phyloP scores from a whole-genome alignment of 2,329 filamentous ascomycete genomes.

The Penicillium oxalicum region DNA sequence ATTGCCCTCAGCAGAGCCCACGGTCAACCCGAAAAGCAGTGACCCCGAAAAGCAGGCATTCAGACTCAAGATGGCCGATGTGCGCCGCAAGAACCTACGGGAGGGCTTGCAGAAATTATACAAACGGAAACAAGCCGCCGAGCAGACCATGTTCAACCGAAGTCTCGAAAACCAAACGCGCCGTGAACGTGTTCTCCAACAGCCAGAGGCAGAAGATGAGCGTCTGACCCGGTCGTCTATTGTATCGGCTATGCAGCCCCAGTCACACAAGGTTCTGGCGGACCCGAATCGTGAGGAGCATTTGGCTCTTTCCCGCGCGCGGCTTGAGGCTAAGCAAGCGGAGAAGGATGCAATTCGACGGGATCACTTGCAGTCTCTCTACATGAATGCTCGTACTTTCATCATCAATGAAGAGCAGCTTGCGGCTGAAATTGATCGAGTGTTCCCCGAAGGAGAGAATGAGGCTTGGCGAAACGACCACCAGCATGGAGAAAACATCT shows the following conservation, averaged over 20 bases:
- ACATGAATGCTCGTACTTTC: slow-evolving; percentile 80
- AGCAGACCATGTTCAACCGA: slow-evolving; percentile 32
- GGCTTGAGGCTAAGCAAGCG: slow-evolving; percentile 41
- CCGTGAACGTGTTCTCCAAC: slow-evolving; percentile 49
- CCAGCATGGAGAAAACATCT: slow-evolving; percentile 44
- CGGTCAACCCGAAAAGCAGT: slow-evolving; percentile 32
- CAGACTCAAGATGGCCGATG: slow-evolving; percentile 67
- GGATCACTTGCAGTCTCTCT: slow-evolving; percentile 75
- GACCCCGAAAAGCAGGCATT: slow-evolving; percentile 53
- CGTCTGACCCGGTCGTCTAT: slow-evolving; percentile 66
- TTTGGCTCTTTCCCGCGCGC: slow-evolving; percentile 39
- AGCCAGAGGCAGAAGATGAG: slow-evolving; percentile 69
- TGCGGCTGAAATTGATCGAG: slow-evolving; percentile 62
- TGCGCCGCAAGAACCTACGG: slow-evolving; percentile 65
- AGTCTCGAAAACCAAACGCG: slow-evolving; percentile 47
- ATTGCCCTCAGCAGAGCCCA: slow-evolving; percentile 39
- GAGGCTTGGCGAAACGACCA: slow-evolving; percentile 39
- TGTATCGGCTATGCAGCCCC: slow-evolving; percentile 45
- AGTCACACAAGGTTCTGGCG: slow-evolving; percentile 48
- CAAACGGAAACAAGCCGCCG: slow-evolving; percentile 52
- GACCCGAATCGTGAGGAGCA: slow-evolving; percentile 59
- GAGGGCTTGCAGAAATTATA: slow-evolving; percentile 66
- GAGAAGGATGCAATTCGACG: slow-evolving; percentile 56
- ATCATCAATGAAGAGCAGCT: slow-evolving; percentile 79
- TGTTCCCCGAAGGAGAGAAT: slow-evolving; percentile 62